phyloP scores from a whole-genome alignment of 352 stramenopile species.

The Poterioochromonas sp. region DNA sequence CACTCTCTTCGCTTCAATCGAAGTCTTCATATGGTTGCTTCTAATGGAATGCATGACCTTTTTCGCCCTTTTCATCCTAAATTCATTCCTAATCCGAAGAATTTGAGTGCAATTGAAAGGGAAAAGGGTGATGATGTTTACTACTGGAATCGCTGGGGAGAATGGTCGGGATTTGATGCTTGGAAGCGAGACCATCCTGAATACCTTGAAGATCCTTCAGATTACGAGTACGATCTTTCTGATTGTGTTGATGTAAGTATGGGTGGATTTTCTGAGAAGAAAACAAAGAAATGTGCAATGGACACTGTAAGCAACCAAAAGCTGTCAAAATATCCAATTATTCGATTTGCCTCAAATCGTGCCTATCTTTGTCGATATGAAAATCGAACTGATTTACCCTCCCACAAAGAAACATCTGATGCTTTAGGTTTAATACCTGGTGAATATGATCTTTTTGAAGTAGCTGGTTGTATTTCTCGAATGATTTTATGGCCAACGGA shows the following conservation, averaged over 20 bases:
- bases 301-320: background rate
- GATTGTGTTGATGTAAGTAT: background rate
- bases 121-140: background rate
- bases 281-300: background rate
- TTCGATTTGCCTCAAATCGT: constrained; percentile 12
- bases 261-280: background rate
- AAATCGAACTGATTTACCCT: background rate
- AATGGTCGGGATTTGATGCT: background rate
- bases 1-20: background rate
- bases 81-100: too few species aligned
- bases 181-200: background rate
- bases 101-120: too few species aligned
- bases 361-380: constrained; percentile 7
- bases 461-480: constrained; percentile 10
- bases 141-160: background rate
- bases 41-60: background rate
- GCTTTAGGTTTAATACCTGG: background rate
- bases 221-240: background rate
- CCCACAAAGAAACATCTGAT: background rate
- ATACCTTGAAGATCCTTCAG: background rate
- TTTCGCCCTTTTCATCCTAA: constrained; percentile 4
- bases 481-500: constrained; percentile 1
- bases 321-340: background rate
- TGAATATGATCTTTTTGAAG: background rate
- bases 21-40: background rate